phyloP scores from a whole-genome alignment of 163 green algal genomes.

The Chlorella variabilis region DNA sequence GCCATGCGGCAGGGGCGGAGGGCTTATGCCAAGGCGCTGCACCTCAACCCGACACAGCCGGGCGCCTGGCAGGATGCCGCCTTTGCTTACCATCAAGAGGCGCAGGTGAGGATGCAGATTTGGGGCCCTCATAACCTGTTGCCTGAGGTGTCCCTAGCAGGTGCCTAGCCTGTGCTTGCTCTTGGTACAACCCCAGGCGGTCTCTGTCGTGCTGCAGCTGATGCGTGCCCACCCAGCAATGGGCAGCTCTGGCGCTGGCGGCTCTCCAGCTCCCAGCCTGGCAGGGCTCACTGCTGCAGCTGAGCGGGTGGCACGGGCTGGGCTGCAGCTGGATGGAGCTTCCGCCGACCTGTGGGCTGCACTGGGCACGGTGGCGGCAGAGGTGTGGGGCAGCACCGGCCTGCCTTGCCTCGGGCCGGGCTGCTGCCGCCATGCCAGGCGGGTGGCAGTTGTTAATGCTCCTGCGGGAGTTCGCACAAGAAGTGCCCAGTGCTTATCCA shows the following conservation, averaged over 20 bases:
- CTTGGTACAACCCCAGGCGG: no score
- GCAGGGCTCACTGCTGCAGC: neutral
- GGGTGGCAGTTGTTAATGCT: no score
- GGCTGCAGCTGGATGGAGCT: conserved; percentile 59
- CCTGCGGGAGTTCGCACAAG: no score
- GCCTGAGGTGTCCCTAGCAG: no score
- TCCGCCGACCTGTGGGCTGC: conserved; percentile 69
- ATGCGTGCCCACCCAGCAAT: conserved; percentile 14
- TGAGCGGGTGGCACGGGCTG: conserved; percentile 45
- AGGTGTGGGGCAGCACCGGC: neutral
- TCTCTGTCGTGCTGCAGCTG: conserved; percentile 31
- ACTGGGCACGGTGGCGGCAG: conserved; percentile 50
- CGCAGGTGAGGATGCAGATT: no score
- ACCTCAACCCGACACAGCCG: conserved; percentile 8
- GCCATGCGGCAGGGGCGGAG: conserved; percentile 18
- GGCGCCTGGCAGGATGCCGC: conserved; percentile 36
- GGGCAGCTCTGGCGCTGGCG: neutral
- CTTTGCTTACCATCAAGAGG: conserved; percentile 27
- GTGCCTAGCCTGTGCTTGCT: no score
- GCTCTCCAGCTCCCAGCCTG: neutral
- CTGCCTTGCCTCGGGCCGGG: no score
- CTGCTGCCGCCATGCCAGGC: no score
- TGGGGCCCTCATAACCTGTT: no score
- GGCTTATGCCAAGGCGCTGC: conserved; percentile 35
- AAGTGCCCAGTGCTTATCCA: no score